Base-by-base conservation (phyloP, 1,139 yeast genomes). In the Candida sp. region DNA sequence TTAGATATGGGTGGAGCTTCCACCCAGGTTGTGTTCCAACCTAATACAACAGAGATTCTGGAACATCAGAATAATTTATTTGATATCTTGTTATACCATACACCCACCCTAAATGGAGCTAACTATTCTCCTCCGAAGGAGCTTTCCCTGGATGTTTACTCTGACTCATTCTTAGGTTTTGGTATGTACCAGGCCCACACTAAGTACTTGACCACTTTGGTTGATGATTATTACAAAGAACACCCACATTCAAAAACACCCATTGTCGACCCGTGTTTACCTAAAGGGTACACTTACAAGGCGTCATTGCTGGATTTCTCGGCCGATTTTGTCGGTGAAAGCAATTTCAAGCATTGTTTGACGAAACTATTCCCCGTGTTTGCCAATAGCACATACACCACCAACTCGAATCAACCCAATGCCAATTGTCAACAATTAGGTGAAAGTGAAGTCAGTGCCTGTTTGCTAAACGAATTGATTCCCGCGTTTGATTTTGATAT, bases 1-100 rank as follows among this genome's bases (percentile, higher is more conserved):
- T 61, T 88, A 47, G 95, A 87, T 51, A 84, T 88, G 90, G 96
- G 96, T 4, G 96, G 96, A 0, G 95, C 95, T 0, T 84, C 93
- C 1, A 84, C 95, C 0, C 96, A 88, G 57, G 80, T 88, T 33
- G 87, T 89, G 1, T 87, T 86, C 58, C 86, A 81, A 51, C 95
- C 95, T 0, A 78, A 79, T 53, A 46, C 64, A 19, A 70, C 84
- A 0, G 87, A 83, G 49, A 66, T 70, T 11, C 65, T 61, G 5
- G 79, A 78, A 44, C 85, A 83, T 52, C 60, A 68, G 42, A 80
- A 81, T 44, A 79, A 77, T 41, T 61, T 87, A 44, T 79, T 77
- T 54, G 66, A 67, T 33, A 61, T 87, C 2, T 68, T 70, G 19
- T 63, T 87, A 38, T 66, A 78, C 29, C 65, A 73, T 15, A 51